Percentiles rank a stretch among this genome's conserved stretches.
These are phyloP conservation scores for Leccinum uliginosum DNA, from an alignment of 768 basidiomycete species.

Conservation along the genomic window DNA sequence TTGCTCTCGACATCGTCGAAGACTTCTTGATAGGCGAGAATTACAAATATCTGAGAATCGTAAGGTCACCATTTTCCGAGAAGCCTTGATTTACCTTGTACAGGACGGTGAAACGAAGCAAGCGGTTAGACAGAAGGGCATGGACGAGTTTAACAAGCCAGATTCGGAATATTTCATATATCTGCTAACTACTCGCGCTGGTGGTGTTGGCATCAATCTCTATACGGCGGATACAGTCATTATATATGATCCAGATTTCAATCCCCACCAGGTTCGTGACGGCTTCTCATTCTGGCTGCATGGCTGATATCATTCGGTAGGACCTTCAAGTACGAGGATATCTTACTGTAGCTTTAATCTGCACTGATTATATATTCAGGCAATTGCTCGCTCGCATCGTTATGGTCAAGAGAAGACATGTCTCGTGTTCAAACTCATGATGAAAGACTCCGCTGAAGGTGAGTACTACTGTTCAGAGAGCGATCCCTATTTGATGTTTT, in stretches of 20 bases:
- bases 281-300: not conserved
- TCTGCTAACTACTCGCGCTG: slow-evolving; percentile 87
- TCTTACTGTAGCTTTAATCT: not conserved
- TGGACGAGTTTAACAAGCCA: slow-evolving; percentile 91
- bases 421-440: slow-evolving; percentile 93
- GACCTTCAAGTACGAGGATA: slow-evolving; percentile 74
- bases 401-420: slow-evolving; percentile 95
- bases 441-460: slow-evolving; percentile 92
- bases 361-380: slow-evolving; percentile 43
- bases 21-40: slow-evolving; percentile 85
- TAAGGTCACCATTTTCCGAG: slow-evolving; percentile 29
- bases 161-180: slow-evolving; percentile 89
- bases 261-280: slow-evolving; percentile 82
- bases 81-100: slow-evolving; percentile 6
- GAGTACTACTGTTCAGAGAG: slow-evolving; percentile 4
- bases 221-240: slow-evolving; percentile 92
- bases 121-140: slow-evolving; percentile 81
- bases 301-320: slow-evolving; percentile 32
- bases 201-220: slow-evolving; percentile 91
- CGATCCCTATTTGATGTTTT: slow-evolving; percentile 4
- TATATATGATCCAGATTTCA: slow-evolving; percentile 95
- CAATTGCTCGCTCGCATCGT: slow-evolving; percentile 91
- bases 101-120: slow-evolving; percentile 91
- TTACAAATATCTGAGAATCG: slow-evolving; percentile 73
- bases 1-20: slow-evolving; percentile 82